Evolutionary conservation across 2,329 filamentous ascomycete genomes (phyloP), one percentile per base, ranked within the genome.

Genomic region (Didymella segeticola): DNA sequence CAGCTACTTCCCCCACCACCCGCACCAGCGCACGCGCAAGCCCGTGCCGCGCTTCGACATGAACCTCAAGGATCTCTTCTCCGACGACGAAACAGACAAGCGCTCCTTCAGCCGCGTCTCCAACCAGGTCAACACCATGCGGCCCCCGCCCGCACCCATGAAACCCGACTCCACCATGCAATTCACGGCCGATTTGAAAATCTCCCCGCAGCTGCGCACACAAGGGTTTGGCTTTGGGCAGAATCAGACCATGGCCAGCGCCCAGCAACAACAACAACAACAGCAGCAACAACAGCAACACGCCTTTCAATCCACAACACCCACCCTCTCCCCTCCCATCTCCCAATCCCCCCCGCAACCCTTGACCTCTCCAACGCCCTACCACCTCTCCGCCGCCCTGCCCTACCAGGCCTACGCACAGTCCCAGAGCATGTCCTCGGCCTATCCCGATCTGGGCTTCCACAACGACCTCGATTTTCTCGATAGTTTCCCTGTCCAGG

Each of bases 41-140:
- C 81, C 79, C 15, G 64, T 79, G 11, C 84, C 84, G 3, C 78
- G 79, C 51, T 86, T 86, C 66, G 84, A 87, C 68, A 72, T 79
- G 77, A 67, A 79, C 48, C 58, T 76, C 49, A 62, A 70, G 27
- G 64, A 76, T 57, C 53, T 74, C 15, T 73, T 77, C 52, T 69
- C 68, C n/a, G 67, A 71, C n/a, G 67, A 75, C 30, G 69, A 77
- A 42, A 78, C 69, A 7, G 72, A 71, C 47, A 69, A 73, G 67
- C 69, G 70, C 45, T 66, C 77, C 48, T 70, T 74, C 64, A 62
- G 66, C 60, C 67, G 70, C 20, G 68, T 74, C 15, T 70, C 67
- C 42, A 75, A 73, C 34, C 71, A 74, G 43, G 62, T 74, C 41
- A 68, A 61, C 33, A 67, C 66, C 43, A 70, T 68, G 64, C 50